Evolutionary conservation across 768 basidiomycete genomes (phyloP), one percentile per base, ranked within the genome.

Genomic region (Suillus subaureus): DNA sequence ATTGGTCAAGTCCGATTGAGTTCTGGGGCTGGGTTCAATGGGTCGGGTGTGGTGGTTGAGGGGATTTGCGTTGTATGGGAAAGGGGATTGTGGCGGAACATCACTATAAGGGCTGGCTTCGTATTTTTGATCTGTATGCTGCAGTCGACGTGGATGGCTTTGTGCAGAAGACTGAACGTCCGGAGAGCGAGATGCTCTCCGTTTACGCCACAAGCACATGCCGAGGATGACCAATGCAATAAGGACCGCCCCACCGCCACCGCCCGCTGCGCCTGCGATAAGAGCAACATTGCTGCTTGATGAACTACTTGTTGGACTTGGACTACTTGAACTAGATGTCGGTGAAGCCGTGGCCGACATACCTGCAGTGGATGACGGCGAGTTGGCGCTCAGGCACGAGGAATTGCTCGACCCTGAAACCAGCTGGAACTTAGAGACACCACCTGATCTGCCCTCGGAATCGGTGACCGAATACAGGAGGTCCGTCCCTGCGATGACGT

Each of bases 381-480:
- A 89, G 39, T 67, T 71, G 33, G 71, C 69, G 68, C 82, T 82
- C 26, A 92, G 73, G 70, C 91, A 92, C 21, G 80, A 80, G 26
- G 66, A 70, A 61, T 86, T 80, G 64, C 79, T 80, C 5, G 86
- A 84, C 39, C 71, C 71, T 11, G 80, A 80, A 18, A 91, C 87
- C 6, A 67, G 72, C 65, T 73, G 67, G n/a, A 85, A 65, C 67
- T 85, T 81, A n/a, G 88, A 87, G 64, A 81, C 81, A 16, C 90
- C 90, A 57, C 90, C 90, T 63, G 80, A 79, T 52, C 79, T 75
- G 12, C 85, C 84, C 56, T 67, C 63, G 9, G 83, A 73, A 68
- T 89, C 87, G 1, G 79, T 76, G 83, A 89, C 80, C 43, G 82
- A 69, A 58, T 89, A 90, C 15, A 91, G 61, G 56, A 90, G 72